Base-by-base conservation (phyloP, 805 yeast species). In the Wickerhamomyces alni region DNA sequence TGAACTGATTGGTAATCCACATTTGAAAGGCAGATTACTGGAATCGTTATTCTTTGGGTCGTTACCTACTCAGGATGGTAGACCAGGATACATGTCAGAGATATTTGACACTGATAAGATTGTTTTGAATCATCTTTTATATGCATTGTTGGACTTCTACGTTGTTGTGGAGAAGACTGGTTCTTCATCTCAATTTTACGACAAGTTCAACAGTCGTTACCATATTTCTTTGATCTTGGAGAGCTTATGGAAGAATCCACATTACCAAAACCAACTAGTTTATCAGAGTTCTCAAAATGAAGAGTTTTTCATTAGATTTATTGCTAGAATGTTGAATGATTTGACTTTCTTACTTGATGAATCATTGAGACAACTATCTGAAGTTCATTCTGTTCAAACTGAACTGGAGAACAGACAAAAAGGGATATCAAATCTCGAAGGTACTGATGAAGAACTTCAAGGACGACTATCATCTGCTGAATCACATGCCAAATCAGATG, bases 151-250 rank as follows among this genome's bases (percentile, higher is more conserved):
- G 62, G 94, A 87, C 52, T 84, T 88, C 45, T 93, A 91, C 59
- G 95, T 93, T 27, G 87, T 86, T 71, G 89, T 91, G 37, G 99
- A 93, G 59, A 88, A 86, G 54, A 93, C 99, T 0, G 99, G 99
- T 9, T 83, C 96, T 2, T 81, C 91, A 8, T 80, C 94, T 0
- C 98, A 93, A 62, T 93, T 91, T 57, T 91, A 91, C 60, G 99
- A 93, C 61, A 93, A 93, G 63, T 93, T 93, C 66, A 89, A 87
- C 59, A 77, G 87, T 33, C 75, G 99, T 59, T 91, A 80, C 61
- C 82, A 87, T 57, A 86, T 93, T 22, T 83, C 96, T 1, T 75
- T 75, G 35, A 82, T 93, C 26, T 65, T 93, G 52, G 91, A 87
- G 58, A 80, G 80, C 50, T 66, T 93, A 39, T 93, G 97, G 94